Evolutionary conservation across 78 protist genomes (phyloP).

Genomic region (Dictyostelium intermedium): DNA sequence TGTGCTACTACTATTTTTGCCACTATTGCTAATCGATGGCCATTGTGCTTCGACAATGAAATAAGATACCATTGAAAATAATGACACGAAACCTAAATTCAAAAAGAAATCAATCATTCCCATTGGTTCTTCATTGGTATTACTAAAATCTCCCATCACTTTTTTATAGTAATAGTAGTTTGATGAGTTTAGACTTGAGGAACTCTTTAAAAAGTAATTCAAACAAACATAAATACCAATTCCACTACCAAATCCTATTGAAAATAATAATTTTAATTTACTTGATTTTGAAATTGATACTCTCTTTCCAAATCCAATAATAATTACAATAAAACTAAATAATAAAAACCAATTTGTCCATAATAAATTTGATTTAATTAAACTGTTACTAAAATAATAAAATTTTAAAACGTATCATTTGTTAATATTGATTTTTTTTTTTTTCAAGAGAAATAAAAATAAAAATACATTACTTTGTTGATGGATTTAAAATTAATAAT

Average conservation of each 20-base stretch:
- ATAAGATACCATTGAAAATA: background rate
- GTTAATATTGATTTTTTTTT: too few relatives aligned
- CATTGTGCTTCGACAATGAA: slow-evolving; percentile 6
- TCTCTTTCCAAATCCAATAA: background rate
- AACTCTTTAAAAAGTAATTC: background rate
- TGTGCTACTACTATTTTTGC: background rate
- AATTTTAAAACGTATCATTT: too few relatives aligned
- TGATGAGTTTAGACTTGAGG: background rate
- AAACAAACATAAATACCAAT: slow-evolving; percentile 25
- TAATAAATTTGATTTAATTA: background rate
- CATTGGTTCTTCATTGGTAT: background rate
- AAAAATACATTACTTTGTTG: background rate
- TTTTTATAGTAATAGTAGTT: background rate
- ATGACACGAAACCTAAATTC: background rate
- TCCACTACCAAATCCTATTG: slow-evolving; percentile 13
- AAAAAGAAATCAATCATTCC: background rate
- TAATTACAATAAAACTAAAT: background rate
- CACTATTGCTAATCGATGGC: background rate
- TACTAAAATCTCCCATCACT: background rate
- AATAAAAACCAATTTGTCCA: slow-evolving; percentile 47
- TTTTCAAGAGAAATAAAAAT: background rate
- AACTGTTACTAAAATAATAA: background rate
- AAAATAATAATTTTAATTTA: background rate
- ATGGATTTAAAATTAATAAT: slow-evolving; percentile 18
- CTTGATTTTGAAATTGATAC: slow-evolving; percentile 17